Evolutionary conservation across 805 yeast species (phyloP), one percentile per base, ranked within the genome.

Genomic region (Metschnikowia rubicola): DNA sequence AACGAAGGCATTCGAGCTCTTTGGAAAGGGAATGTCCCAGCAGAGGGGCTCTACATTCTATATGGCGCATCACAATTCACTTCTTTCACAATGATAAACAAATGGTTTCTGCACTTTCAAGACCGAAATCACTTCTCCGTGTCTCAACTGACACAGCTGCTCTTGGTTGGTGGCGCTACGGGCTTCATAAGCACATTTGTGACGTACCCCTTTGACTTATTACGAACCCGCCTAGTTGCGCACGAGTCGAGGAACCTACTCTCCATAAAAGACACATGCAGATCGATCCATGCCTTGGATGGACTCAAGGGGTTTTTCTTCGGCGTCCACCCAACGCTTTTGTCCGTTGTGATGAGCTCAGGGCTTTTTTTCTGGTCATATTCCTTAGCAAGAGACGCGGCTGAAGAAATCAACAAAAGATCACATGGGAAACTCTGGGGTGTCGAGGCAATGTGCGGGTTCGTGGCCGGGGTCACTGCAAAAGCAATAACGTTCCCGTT

Each of bases 11-110:
- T 84, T 0, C 50, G 64, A 11, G 92, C 89, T 0, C 71, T 92
- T n/a, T 94, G 98, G 98, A 91, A 90, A 63, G 99, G 99, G 0
- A 94, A 94, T 61, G 75, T 88, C 0, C 96, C 99, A 0, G 99
- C 98, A 0, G 89, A 89, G 53, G 64, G 82, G 34, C 79, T 94
- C 81, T 94, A 94, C 59, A 70, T 92, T 11, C 55, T 86, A 10
- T 94, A 92, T 58, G 97, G 98, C 10, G 88, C 88, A 0, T 68
- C 80, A 0, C 98, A 94, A 63, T 94, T 94, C 66, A 73, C 92
- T 1, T 68, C 87, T 1, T 88, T 84, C 58, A 73, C 89, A 1
- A 61, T 73, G 0, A 65, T 80, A 30, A 87, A 84, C 61, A 63
- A 60, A 6, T 41, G 64, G 17, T 58, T 84, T n/a, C 57, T 68